These are phyloP conservation scores for Cicer bijugum DNA, from an alignment of 306 rosid species.

Conservation along the genomic window DNA sequence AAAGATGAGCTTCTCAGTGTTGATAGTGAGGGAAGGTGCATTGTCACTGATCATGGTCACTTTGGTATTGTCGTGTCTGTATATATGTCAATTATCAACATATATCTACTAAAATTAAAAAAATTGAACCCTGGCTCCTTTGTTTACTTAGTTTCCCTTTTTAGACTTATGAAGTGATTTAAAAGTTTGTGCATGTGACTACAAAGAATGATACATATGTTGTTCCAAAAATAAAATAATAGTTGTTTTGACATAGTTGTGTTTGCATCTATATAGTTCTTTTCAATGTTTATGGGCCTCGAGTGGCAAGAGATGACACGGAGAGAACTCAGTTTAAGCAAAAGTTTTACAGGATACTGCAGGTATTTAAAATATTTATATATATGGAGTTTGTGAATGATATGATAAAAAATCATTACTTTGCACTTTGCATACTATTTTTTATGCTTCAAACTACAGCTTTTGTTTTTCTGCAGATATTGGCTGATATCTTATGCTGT, in stretches of 20 bases:
- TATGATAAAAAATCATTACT: conserved; percentile 13
- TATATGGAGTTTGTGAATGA: conserved; percentile 1
- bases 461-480: conserved; percentile 28
- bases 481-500: conserved; percentile 35
- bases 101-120: not conserved
- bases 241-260: conserved; percentile 35
- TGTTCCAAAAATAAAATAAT: not conserved
- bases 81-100: not conserved
- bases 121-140: not conserved
- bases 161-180: not conserved
- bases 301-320: conserved; percentile 75
- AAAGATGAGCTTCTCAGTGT: conserved; percentile 71
- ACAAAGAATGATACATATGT: not conserved
- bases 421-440: conserved; percentile 34
- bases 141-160: conserved; percentile 4
- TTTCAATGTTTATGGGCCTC: conserved; percentile 89
- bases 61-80: conserved; percentile 57
- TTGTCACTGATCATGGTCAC: conserved; percentile 84
- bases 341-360: conserved; percentile 68
- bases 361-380: conserved; percentile 55
- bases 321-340: conserved; percentile 82
- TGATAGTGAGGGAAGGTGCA: conserved; percentile 87
- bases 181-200: conserved; percentile 20
- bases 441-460: conserved; percentile 24
- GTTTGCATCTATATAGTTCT: conserved; percentile 62